These are phyloP conservation scores for Hemisphaericaspora xylanilytica DNA, from an alignment of 1,139 yeast species.

Conservation along the genomic window DNA sequence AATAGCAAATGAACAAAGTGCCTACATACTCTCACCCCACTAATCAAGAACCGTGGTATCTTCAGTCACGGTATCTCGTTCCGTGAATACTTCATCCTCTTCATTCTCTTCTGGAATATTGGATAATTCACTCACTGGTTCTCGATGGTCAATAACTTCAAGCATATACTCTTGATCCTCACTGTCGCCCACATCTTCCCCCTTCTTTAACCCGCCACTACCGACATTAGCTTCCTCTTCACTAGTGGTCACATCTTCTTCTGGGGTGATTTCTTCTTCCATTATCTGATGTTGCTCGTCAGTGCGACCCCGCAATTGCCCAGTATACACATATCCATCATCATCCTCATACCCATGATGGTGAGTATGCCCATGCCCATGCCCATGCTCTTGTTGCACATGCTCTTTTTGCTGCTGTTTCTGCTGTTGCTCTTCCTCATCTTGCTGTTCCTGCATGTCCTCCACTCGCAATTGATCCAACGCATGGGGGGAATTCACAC, in stretches of 20 bases:
- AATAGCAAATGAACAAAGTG: no score
- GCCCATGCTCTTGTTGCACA: not conserved
- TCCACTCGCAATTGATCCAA: no score
- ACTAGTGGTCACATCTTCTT: not conserved
- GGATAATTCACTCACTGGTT: constrained; percentile 6
- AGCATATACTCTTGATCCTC: constrained; percentile 6
- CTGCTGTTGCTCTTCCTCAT: no score
- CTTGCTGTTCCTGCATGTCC: no score
- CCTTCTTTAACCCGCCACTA: not conserved
- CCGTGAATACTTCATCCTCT: constrained; percentile 11
- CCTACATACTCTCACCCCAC: no score
- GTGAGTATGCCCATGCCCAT: no score
- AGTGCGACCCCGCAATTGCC: constrained; percentile 8
- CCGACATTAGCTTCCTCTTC: constrained; percentile 1
- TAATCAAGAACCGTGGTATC: constrained; percentile 7
- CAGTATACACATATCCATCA: constrained; percentile 17
- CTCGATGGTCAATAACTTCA: constrained; percentile 6
- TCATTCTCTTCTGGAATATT: constrained; percentile 15
- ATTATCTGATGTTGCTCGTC: not conserved
- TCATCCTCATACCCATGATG: constrained; percentile 15
- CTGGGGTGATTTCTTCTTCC: not conserved
- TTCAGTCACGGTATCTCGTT: constrained; percentile 5
- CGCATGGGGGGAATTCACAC: no score
- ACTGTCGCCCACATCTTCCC: not conserved
- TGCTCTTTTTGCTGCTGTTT: no score